Evolutionary conservation across 192 early-diverging fungal genomes (phyloP).

Genomic region (Umbelopsis isabellina): DNA sequence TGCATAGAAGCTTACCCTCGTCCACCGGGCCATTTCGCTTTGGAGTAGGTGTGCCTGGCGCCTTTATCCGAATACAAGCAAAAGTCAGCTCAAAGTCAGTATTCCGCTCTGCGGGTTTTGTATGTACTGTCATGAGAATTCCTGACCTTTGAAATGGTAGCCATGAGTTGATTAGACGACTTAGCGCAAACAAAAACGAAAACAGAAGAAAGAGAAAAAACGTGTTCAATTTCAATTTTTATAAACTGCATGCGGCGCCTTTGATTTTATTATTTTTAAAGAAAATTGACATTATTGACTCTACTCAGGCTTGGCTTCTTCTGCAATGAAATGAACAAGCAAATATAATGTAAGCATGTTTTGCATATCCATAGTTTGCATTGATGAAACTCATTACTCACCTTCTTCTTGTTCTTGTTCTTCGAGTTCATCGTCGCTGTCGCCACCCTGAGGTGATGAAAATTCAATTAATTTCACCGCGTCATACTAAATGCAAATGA

Average conservation of each 20-base stretch:
- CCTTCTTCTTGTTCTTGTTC: background rate
- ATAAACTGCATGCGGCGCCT: slow-evolving; percentile 1
- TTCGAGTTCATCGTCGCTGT: slow-evolving; percentile 16
- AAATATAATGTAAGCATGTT: background rate
- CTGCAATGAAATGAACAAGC: background rate
- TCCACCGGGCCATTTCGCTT: slow-evolving; percentile 5
- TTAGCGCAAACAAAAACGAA: background rate
- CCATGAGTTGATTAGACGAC: background rate
- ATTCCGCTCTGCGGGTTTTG: background rate
- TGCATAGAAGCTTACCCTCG: background rate
- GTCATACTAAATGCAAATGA: background rate
- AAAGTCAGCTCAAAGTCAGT: background rate
- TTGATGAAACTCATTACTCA: slow-evolving; percentile 10
- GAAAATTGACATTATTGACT: background rate
- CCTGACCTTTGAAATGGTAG: slow-evolving; percentile 10
- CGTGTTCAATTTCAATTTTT: slow-evolving; percentile 15
- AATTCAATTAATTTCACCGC: too few species aligned
- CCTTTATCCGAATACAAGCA: background rate
- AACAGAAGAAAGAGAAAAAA: background rate
- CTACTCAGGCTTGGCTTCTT: background rate
- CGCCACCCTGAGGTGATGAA: background rate
- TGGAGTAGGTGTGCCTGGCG: slow-evolving; percentile 11
- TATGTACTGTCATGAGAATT: background rate
- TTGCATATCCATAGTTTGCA: background rate
- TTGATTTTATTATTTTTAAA: slow-evolving; percentile 1